Conservation (phyloP, 768 basidiomycete genomes). For the Zangia roseola region DNA sequence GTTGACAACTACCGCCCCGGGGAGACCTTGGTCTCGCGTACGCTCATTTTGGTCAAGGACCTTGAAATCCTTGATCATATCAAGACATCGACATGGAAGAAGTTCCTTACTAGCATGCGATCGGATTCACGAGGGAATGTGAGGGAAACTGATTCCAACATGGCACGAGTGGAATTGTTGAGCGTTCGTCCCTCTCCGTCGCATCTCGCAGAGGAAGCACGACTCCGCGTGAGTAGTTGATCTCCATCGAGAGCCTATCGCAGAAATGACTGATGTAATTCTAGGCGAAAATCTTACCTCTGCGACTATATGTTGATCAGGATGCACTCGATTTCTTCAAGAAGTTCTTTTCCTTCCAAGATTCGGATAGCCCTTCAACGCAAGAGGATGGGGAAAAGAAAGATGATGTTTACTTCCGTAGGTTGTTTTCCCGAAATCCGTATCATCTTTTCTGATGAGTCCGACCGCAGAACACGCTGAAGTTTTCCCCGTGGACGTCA, state of each 20-base stretch:
- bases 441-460: constrained; percentile 4
- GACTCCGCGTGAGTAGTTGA: constrained; percentile 52
- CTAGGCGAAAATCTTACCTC: constrained; percentile 86
- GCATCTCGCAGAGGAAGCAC: constrained; percentile 68
- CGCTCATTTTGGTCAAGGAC: constrained; percentile 65
- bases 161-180: constrained; percentile 85
- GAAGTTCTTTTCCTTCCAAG: constrained; percentile 89
- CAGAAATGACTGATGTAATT: constrained; percentile 1
- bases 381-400: constrained; percentile 32
- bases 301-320: constrained; percentile 94
- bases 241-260: background rate
- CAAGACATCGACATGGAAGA: constrained; percentile 98
- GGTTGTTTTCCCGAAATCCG: constrained; percentile 23
- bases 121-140: constrained; percentile 85
- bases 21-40: constrained; percentile 59
- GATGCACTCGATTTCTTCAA: constrained; percentile 98
- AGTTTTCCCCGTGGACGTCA: constrained; percentile 91
- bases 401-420: constrained; percentile 74
- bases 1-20: constrained; percentile 62
- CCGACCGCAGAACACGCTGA: constrained; percentile 76
- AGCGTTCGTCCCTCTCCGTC: constrained; percentile 71
- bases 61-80: constrained; percentile 95
- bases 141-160: constrained; percentile 87
- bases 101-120: constrained; percentile 86
- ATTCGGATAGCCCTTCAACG: constrained; percentile 43